Evolutionary conservation across 768 basidiomycete genomes (phyloP).

Genomic region (Tulasnella sp.): DNA sequence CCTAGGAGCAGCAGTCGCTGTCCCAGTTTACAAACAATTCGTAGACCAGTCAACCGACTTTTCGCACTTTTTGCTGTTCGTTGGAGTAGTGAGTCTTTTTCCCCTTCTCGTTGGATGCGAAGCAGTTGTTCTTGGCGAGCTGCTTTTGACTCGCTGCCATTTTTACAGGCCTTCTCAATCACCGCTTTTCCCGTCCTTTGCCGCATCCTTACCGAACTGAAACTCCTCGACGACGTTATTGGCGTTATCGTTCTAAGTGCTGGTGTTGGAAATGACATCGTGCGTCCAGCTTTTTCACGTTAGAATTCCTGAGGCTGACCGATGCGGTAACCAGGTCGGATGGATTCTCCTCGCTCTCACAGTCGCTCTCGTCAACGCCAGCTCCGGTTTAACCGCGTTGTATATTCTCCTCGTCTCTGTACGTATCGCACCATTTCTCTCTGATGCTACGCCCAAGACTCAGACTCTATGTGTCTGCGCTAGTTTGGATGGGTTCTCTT

Average conservation of each 20-base stretch:
- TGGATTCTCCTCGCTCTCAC: constrained; percentile 88
- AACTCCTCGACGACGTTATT: constrained; percentile 85
- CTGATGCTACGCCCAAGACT: background rate
- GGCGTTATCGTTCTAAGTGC: constrained; percentile 91
- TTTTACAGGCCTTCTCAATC: constrained; percentile 22
- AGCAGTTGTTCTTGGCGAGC: background rate
- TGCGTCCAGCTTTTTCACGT: background rate
- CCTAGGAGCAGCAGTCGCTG: constrained; percentile 65
- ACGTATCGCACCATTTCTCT: background rate
- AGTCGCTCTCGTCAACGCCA: constrained; percentile 88
- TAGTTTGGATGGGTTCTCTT: constrained; percentile 72
- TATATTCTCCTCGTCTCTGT: constrained; percentile 73
- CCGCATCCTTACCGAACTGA: constrained; percentile 55
- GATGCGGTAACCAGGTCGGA: constrained; percentile 44
- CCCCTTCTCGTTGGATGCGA: background rate
- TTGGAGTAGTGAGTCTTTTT: constrained; percentile 57
- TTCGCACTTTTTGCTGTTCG: constrained; percentile 91
- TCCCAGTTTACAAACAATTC: constrained; percentile 72
- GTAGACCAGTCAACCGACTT: constrained; percentile 61
- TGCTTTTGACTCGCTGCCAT: background rate
- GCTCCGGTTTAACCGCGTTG: constrained; percentile 74
- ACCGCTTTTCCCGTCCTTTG: constrained; percentile 56
- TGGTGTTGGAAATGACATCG: constrained; percentile 83
- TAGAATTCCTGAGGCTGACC: background rate
- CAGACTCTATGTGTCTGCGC: background rate